Evolutionary conservation across 139 green algal genomes (phyloP), one percentile per base, ranked within the genome.

Genomic region (Tetradesmus obliquus): DNA sequence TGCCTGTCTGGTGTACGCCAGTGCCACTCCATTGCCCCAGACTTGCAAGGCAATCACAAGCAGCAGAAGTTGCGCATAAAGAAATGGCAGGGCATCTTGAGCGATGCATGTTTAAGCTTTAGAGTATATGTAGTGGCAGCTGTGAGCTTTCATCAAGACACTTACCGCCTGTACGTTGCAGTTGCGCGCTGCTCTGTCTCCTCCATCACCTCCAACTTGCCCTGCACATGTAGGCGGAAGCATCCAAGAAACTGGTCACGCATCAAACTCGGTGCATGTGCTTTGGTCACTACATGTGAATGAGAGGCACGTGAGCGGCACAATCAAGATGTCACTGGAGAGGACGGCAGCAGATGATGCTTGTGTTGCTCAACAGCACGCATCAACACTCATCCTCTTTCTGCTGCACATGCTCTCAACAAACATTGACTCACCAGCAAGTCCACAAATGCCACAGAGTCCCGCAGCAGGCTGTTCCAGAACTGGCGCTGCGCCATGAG

Each of bases 401-500:
- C 32, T 45, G 32, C 32, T 45, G 32, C 32, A 45, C 32, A 45
- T 45, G 32, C 32, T 45, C 32, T 45, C 32, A 45, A 45, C 32
- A 45, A 45, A 45, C 32, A 45, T 45, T 45, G 32, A 13, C 62
- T 19, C 10, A 54, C 53, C 32, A 20, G 24, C 57, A 93, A 10
- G 57, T 88, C 74, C n/a, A 53, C 91, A 53, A 95, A 95, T 0
- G 74, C 62, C 5, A 95, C 82, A 22, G 90, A 86, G 82, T 93
- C 84, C 54, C 89, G 86, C 89, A 95, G 66, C 72, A 94, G 87
- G 53, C 89, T 54, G 55, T 81, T 90, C 93, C 93, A 95, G 81
- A 95, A 94, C 76, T 91, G 58, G 3, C 93, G 82, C 24, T 91
- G 92, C 6, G 86, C 86, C 55, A 91, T 89, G 15, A 95, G 90